Evolutionary conservation across 2,329 filamentous ascomycete genomes (phyloP), one percentile per base, ranked within the genome.

Genomic region (Aspergillus phoenicis): DNA sequence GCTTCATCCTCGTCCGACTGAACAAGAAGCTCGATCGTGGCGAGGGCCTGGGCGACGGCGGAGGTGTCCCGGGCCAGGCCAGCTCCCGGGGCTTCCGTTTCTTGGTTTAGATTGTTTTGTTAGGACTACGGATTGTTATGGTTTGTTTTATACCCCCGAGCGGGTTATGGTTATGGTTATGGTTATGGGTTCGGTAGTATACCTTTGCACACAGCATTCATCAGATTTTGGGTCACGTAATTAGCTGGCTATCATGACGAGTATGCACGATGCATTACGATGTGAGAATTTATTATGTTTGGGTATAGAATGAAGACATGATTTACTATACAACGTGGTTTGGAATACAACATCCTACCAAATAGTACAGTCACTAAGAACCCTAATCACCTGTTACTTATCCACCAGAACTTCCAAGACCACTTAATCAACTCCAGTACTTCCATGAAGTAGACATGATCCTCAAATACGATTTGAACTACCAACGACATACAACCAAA

Each of bases 11-110:
- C 26, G 81, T 83, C 13, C 78, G 84, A 47, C 71, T 91, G 68
- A 93, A 93, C 70, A 87, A 83, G 79, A 90, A 87, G 74, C 79
- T 93, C 2, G 89, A 91, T 51, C 78, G 80, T 13, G 89, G 88
- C 0, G 84, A 89, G 66, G 77, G 69, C 36, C 83, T 86, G 15
- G 78, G 82, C 64, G 84, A 83, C 3, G 83, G 82, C 13, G 66
- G 59, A 73, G 70, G 10, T 76, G 84, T 49, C 20, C 84, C 86
- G 0, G 84, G 84, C 0, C 82, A 83, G 66, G 85, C 83, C 22
- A 83, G 79, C 10, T 78, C 82, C 59, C 84, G 86, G 68, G 87
- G 88, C 0, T 91, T 91, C 73, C 82, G 88, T 38, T 91, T 90
- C 70, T 82, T 87, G 73, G 71, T 89, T 49, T 89, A 73, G 68